Conservation (phyloP, 176 grass and related monocot species). For the Urochloa ruziziensis region DNA sequence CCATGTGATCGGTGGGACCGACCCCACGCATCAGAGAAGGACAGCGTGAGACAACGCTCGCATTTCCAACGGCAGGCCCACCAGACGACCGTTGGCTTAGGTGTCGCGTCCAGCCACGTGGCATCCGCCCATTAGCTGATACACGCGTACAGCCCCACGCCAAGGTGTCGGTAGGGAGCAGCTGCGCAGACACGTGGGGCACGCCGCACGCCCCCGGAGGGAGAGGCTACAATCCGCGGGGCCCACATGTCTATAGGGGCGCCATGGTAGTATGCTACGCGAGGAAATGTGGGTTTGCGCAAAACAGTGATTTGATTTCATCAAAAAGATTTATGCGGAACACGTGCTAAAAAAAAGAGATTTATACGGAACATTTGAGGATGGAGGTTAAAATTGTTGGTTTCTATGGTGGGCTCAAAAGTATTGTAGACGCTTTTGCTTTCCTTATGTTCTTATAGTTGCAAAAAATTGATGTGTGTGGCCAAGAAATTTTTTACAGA, state of each 20-base stretch:
- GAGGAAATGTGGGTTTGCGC: neutral
- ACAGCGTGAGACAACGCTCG: neutral
- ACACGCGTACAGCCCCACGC: neutral
- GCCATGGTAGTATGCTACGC: no score
- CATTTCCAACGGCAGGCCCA: neutral
- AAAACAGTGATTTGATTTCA: no score
- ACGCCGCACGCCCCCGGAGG: no score
- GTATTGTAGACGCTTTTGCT: no score
- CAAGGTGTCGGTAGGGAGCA: slow-evolving; percentile 17
- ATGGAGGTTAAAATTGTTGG: no score
- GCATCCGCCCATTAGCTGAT: neutral
- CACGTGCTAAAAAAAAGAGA: no score
- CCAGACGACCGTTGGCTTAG: slow-evolving; percentile 40
- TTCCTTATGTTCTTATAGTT: no score
- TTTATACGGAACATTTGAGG: no score
- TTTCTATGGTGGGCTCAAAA: no score
- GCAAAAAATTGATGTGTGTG: no score
- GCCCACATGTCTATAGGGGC: slow-evolving; percentile 16
- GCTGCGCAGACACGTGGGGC: neutral
- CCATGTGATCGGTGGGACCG: neutral
- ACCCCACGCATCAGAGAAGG: neutral
- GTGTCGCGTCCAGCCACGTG: neutral
- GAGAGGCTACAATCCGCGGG: neutral
- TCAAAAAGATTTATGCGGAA: no score
- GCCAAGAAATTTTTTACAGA: no score